Evolutionary conservation across 2,329 filamentous ascomycete genomes (phyloP), one percentile per base, ranked within the genome.

Genomic region (Bipolaris victoriae): DNA sequence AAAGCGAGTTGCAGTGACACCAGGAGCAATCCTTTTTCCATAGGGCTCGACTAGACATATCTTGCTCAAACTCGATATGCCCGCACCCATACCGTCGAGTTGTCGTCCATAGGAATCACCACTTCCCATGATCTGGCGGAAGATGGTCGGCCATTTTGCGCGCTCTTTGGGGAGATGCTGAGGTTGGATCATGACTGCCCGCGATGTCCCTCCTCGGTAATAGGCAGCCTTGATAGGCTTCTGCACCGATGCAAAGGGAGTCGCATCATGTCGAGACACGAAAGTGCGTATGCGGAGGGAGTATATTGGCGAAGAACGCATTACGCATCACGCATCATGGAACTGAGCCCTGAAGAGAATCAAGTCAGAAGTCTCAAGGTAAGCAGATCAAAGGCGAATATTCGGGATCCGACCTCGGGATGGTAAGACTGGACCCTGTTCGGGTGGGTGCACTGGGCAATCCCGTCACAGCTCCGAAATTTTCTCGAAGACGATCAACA

Each of bases 1-100:
- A 41, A 56, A 59, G 22, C 52, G 55, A 43, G 26, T 47, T 7
- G 29, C 52, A 51, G 36, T 48, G 18, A 26, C 36, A 26, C 36
- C 35, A 18, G 49, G 29, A 18, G 52, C 40, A 22, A 54, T 22
- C 22, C 49, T 49, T 20, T 26, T 55, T 24, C 55, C 60, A 36
- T 64, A 55, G 1, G 65, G 77, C 2, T 82, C 83, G 1, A 92
- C 80, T 1, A 92, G 80, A 74, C 88, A 90, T 16, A 92, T 80
- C 73, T 92, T 92, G 55, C 86, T 89, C 2, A 90, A 83, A 41
- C 84, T 88, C 9, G 87, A 90, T 53, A 89, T 80, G 3, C 88
- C 89, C 0, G 86, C 88, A 2, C 89, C 89, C 74, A 91, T 82
- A 7, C 89, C 89, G 70, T 92, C 83, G 1, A 92, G 84, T 74